Evolutionary conservation across 2,329 filamentous ascomycete genomes (phyloP).

Genomic region (Colletotrichum gigasporum): DNA sequence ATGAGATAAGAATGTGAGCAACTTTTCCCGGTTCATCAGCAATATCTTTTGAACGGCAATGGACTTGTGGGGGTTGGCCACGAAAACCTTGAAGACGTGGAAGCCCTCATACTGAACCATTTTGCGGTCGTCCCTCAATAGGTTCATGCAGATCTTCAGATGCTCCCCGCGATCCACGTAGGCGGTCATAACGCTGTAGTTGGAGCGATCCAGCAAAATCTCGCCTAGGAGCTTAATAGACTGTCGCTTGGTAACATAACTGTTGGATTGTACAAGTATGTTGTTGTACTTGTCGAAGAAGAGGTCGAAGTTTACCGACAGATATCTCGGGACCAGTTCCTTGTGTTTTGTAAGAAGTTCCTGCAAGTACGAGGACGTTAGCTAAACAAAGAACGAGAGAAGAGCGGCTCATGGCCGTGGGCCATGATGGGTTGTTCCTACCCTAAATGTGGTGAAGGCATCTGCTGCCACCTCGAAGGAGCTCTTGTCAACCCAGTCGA

Average conservation of each 20-base stretch:
- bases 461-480: slow-evolving; percentile 97
- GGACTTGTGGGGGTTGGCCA: slow-evolving; percentile 98
- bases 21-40: slow-evolving; percentile 93
- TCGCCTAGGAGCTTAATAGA: slow-evolving; percentile 98
- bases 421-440: no score
- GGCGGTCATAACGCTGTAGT: slow-evolving; percentile 97
- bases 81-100: slow-evolving; percentile 99
- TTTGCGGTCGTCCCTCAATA: slow-evolving; percentile 92
- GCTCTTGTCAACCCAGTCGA: slow-evolving; percentile 95
- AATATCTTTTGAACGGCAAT: slow-evolving; percentile 93
- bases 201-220: slow-evolving; percentile 91
- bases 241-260: slow-evolving; percentile 97
- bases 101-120: slow-evolving; percentile 99
- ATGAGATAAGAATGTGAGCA: slow-evolving; percentile 87
- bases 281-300: slow-evolving; percentile 95
- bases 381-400: neutral
- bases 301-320: slow-evolving; percentile 88
- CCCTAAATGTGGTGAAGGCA: slow-evolving; percentile 96
- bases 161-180: slow-evolving; percentile 97
- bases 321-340: slow-evolving; percentile 85
- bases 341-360: slow-evolving; percentile 97
- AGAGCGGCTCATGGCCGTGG: no score
- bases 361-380: slow-evolving; percentile 52
- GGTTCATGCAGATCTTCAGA: slow-evolving; percentile 97
- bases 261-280: slow-evolving; percentile 87